Base-by-base conservation (phyloP, 1,139 yeast genomes). In the Pichia inconspicua region DNA sequence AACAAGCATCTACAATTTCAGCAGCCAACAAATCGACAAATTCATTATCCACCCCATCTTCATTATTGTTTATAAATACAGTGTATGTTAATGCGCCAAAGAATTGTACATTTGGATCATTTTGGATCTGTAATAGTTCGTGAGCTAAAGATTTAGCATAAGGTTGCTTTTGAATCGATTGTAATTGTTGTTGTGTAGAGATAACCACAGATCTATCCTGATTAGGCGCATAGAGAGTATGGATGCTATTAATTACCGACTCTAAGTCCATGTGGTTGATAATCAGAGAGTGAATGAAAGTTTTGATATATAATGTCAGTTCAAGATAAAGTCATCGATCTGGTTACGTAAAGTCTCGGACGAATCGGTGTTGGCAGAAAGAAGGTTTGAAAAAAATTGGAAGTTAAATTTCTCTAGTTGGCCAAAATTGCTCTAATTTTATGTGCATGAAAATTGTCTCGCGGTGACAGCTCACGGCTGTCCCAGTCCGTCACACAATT, bases 71-170 rank as follows among this genome's bases (percentile, higher is more conserved):
- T 43, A 80, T 66, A 45, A 79, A 77, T 31, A 80, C 80, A 0
- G 88, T 74, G 48, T 78, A 77, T 0, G 90, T 82, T 49, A 83
- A 66, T 0, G 90, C 90, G 1, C 92, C 92, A 59, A 84, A 83
- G 62, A 79, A 84, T 56, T 75, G 74, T 48, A 82, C 80, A 56
- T 78, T 77, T 37, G 68, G 56, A 4, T 78, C 72, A 9, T 64
- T 61, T 3, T 65, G 66, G 12, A 27, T 27, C 5, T 64, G 58
- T 34, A 82, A 62, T 27, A 84, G 64, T 40, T 70, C 63, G 46
- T 71, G 70, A 0, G 86, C 88, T 32, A 82, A 58, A 9, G 62
- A 57, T 53, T 72, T 65, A 0, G 84, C 86, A 45, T 71, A 61
- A 2, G 67, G 63, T 2, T 82, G 75, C 53, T 68, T 74, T 60